Base-by-base conservation (phyloP, 495 filamentous ascomycete species). In the Xylaria palmicola region DNA sequence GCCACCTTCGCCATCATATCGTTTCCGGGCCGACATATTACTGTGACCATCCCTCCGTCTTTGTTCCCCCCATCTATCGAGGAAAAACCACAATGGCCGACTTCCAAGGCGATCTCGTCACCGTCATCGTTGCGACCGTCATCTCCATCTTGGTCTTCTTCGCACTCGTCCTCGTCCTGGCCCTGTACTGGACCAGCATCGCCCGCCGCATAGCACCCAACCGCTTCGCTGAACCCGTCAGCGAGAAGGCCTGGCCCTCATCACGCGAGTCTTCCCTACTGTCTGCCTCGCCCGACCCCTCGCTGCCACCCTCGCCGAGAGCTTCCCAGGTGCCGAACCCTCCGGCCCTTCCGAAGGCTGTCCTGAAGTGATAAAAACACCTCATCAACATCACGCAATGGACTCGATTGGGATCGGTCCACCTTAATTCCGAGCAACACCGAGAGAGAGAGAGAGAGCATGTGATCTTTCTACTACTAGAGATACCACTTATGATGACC, bases 101-200 rank as follows among this genome's bases (percentile, higher is more conserved):
- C 32, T 72, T 72, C 52, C 9, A 53, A 4, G 64, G 62, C 26
- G 68, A 63, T 9, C 56, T 72, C 39, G 44, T 72, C 40, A 59
- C 64, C 49, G 69, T 55, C 6, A 59, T 72, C 48, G 69, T 69
- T 36, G 64, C 61, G 45, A 59, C 45, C 19, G 55, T 57, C 9
- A 45, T 69, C 32, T 52, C 60, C 15, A 62, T 68, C 22, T 26
- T 66, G 2, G 45, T 29, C 10, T 47, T 66, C 45, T 13, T 57
- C 7, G 60, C 45, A 4, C 13, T 72, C 3, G 50, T 63, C 20
- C 63, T 65, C n/a, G 63, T 56, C 22, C 20, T 69, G 47, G 69
- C 69, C 22, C 55, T 66, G 0, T 66, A 69, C 69, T 72, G 69
- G 69, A n/a, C 69, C 13, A 65, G 30, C 40, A 22, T 69, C n/a